Evolutionary conservation across 164 flowering plant species (phyloP), one percentile per base, ranked within the genome.

Genomic region (Nymphaea colorata): DNA sequence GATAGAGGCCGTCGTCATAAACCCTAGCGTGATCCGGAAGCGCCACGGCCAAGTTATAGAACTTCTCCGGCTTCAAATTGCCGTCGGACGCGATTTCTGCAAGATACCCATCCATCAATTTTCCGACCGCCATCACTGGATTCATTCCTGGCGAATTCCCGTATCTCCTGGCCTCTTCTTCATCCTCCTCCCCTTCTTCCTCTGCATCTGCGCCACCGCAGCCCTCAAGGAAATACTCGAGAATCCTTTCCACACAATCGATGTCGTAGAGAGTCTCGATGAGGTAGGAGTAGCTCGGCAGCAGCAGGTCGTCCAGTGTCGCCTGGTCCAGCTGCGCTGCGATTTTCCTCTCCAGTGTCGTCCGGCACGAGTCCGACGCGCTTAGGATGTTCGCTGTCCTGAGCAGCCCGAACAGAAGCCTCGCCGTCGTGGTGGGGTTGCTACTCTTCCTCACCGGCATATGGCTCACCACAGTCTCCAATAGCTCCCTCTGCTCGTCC

Each of bases 61-160:
- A 90, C 67, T 78, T 92, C 5, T 89, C 93, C 62, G 87, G 82
- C 69, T 83, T 92, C 76, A 95, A 78, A 69, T 91, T 90, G 3
- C 87, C 84, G 68, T 95, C 98, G 0, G 97, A 85, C 14, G 99
- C 94, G 44, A 95, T 84, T 75, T 95, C 99, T 41, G 96, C 78
- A 5, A 95, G 71, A 72, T 87, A 92, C 6, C 94, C 97, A 70
- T 95, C 98, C 68, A 92, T 80, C 66, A 95, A 70, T 77, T 95
- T 92, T 2, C 97, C 99, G 42, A 95, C 98, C 42, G 86, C 72
- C 83, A 83, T 80, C 44, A 91, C 69, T 42, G 79, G 78, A 66
- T 70, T 75, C 41, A 68, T 55, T n/a, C 62, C 73, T 64, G 91
- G 81, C 57, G 91, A 82, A 73, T 83, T 71, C 6, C 43, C 70